phyloP scores from a whole-genome alignment of 2,329 filamentous ascomycete species.

The Aspergillus udagawae region DNA sequence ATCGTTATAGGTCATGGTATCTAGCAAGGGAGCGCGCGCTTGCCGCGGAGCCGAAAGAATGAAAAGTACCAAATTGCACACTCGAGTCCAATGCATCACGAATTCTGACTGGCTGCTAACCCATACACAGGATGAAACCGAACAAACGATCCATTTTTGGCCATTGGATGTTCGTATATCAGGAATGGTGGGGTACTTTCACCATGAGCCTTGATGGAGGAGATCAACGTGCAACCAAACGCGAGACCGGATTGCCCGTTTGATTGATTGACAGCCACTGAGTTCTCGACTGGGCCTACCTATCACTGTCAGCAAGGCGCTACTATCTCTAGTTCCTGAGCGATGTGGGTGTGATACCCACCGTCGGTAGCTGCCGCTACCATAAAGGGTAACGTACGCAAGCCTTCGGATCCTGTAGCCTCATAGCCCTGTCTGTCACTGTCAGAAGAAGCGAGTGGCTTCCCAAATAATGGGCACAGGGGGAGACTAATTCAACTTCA shows the following conservation, averaged over 20 bases:
- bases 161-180: neutral
- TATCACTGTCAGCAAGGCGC: neutral
- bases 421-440: neutral
- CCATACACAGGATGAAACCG: neutral
- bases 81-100: neutral
- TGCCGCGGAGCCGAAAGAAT: neutral
- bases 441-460: neutral
- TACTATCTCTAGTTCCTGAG: neutral
- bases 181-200: neutral
- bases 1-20: neutral
- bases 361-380: neutral
- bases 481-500: neutral
- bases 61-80: neutral
- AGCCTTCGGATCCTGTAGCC: neutral
- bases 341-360: neutral
- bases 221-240: neutral
- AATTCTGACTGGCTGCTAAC: neutral
- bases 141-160: neutral
- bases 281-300: neutral
- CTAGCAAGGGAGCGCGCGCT: neutral
- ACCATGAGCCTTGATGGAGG: neutral
- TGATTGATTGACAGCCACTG: neutral
- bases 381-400: neutral
- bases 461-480: neutral
- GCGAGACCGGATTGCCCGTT: neutral